These are phyloP conservation scores for Pharus latifolius DNA, from an alignment of 176 grass and related monocot species.

Conservation along the genomic window DNA sequence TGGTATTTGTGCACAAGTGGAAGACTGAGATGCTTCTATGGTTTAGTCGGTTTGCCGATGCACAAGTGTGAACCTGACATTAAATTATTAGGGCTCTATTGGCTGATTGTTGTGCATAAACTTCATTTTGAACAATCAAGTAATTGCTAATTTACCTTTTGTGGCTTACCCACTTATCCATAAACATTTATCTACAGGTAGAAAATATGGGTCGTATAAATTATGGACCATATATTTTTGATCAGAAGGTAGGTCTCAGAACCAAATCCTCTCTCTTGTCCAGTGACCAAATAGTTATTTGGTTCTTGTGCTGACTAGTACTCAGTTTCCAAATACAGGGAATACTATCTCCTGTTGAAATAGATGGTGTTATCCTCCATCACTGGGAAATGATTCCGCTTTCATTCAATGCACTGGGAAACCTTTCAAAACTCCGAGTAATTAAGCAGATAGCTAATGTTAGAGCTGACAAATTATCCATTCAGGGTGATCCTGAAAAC, in stretches of 20 bases:
- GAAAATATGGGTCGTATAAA: constrained; percentile 80
- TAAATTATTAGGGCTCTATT: not conserved
- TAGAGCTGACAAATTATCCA: constrained; percentile 20
- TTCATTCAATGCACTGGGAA: constrained; percentile 32
- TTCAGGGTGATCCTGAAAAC: constrained; percentile 12
- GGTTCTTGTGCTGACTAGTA: not conserved
- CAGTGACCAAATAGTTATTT: not conserved
- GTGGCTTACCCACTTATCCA: not conserved
- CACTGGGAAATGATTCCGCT: constrained; percentile 75
- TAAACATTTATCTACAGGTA: constrained; percentile 33
- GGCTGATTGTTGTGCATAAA: not conserved
- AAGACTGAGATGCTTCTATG: not conserved
- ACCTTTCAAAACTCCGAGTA: constrained; percentile 38
- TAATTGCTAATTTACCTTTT: not conserved
- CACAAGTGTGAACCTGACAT: not conserved
- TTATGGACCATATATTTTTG: constrained; percentile 73
- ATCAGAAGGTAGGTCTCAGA: constrained; percentile 53
- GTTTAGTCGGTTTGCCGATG: not conserved
- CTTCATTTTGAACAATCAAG: not conserved
- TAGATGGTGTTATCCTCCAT: constrained; percentile 47
- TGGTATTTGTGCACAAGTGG: not conserved
- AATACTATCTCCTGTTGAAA: constrained; percentile 70
- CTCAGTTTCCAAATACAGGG: constrained; percentile 38
- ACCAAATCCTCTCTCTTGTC: not conserved
- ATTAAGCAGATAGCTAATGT: constrained; percentile 29